Evolutionary conservation across 495 filamentous ascomycete species (phyloP).

Genomic region (Tuber melanosporum): DNA sequence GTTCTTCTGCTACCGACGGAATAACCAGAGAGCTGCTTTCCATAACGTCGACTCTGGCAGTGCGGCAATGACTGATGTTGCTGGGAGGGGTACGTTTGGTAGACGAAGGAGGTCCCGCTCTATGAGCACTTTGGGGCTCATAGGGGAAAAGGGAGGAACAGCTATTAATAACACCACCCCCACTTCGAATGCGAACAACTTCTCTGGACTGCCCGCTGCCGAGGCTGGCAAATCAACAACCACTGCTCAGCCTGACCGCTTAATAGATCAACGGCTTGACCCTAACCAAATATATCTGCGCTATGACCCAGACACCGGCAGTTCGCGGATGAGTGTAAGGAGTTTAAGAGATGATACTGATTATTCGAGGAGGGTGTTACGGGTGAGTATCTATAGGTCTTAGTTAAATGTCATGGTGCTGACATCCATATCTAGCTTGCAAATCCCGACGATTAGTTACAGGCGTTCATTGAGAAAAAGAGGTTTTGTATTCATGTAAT

Average conservation of each 20-base stretch:
- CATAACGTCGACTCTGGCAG: conserved; percentile 12
- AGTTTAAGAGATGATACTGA: conserved; percentile 41
- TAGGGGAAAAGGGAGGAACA: conserved; percentile 31
- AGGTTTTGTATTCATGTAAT: conserved; percentile 34
- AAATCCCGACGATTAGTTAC: conserved; percentile 39
- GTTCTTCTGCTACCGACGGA: conserved; percentile 31
- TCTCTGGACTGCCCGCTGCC: conserved; percentile 22
- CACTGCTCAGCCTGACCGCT: conserved; percentile 23
- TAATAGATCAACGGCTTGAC: conserved; percentile 40
- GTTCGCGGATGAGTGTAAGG: conserved; percentile 41
- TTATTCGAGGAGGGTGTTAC: conserved; percentile 39
- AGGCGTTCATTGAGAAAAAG: conserved; percentile 8
- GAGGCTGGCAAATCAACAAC: conserved; percentile 18
- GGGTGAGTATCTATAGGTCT: conserved; percentile 23
- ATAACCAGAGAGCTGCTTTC: conserved; percentile 16
- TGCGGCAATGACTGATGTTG: conserved; percentile 21
- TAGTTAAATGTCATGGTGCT: conserved; percentile 4
- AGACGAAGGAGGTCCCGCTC: conserved; percentile 37
- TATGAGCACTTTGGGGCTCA: conserved; percentile 39
- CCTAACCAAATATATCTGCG: conserved; percentile 38
- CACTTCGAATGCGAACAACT: conserved; percentile 19
- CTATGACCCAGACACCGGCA: conserved; percentile 42
- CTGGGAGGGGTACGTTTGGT: conserved; percentile 32
- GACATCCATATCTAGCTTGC: conserved; percentile 31
- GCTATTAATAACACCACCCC: conserved; percentile 11